A percentile compares a stretch with the other conserved stretches of the same genome.
Conservation (phyloP, 163 green algal species). For the Chloromonas sp. region DNA sequence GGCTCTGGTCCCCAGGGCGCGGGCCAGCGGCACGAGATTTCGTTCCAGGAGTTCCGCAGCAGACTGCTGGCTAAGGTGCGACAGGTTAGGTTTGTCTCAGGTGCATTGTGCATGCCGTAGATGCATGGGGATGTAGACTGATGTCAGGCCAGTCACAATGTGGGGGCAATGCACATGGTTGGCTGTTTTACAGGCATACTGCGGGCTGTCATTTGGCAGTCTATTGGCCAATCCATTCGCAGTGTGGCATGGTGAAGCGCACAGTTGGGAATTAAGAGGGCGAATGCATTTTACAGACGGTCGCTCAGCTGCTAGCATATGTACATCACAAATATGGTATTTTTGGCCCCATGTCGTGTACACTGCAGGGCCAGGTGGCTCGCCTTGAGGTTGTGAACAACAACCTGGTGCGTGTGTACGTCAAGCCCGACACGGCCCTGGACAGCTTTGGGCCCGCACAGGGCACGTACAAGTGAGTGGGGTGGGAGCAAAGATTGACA, state of each 20-base stretch:
- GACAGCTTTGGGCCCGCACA: not conserved
- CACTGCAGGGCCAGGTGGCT: constrained; percentile 60
- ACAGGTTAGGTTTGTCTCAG: not conserved
- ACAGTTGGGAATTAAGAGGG: too few relatives aligned
- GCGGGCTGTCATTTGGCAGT: too few relatives aligned
- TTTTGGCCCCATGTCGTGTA: too few relatives aligned
- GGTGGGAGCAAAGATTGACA: constrained; percentile 13
- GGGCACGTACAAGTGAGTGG: constrained; percentile 7
- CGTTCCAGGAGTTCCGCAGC: constrained; percentile 82
- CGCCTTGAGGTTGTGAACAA: constrained; percentile 92
- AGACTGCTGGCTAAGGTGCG: constrained; percentile 70
- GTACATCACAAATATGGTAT: too few relatives aligned
- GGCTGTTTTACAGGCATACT: too few relatives aligned
- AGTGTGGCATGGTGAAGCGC: too few relatives aligned
- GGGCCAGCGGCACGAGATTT: constrained; percentile 11
- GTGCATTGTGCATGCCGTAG: not conserved
- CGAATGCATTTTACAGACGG: too few relatives aligned
- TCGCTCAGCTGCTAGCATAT: too few relatives aligned
- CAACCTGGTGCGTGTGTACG: constrained; percentile 53
- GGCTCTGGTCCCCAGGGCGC: not conserved
- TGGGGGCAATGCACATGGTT: too few relatives aligned
- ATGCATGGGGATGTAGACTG: too few relatives aligned
- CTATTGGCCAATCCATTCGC: too few relatives aligned
- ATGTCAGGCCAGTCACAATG: too few relatives aligned
- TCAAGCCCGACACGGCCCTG: constrained; percentile 15